These are phyloP conservation scores for Neurospora discreta DNA, from an alignment of 495 filamentous ascomycete species.

Conservation along the genomic window DNA sequence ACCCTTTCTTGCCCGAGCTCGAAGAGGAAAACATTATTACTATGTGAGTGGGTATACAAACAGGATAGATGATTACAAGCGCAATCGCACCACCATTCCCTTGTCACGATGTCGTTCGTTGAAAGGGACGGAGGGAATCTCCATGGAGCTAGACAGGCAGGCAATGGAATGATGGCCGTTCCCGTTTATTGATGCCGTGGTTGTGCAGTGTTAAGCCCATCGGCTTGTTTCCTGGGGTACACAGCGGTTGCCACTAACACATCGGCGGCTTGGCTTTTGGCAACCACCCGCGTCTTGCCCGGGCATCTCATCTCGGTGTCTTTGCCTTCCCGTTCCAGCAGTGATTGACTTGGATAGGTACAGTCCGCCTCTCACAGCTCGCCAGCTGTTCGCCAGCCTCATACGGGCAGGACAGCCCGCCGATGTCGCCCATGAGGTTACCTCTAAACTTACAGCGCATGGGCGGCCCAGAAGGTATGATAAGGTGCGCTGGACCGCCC, in stretches of 20 bases:
- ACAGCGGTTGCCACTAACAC: background rate
- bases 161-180: background rate
- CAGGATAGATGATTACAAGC: background rate
- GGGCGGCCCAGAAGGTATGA: background rate
- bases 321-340: background rate
- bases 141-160: background rate
- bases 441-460: background rate
- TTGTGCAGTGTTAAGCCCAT: background rate
- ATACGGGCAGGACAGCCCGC: background rate
- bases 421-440: background rate
- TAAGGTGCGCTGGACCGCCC: background rate
- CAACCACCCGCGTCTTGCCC: background rate
- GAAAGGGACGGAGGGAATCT: background rate
- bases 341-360: background rate
- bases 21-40: conserved; percentile 51
- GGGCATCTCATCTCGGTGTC: background rate
- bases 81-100: background rate
- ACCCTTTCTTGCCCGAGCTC: conserved; percentile 53
- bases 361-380: background rate
- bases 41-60: conserved; percentile 4
- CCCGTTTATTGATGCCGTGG: background rate
- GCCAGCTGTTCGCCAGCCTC: background rate
- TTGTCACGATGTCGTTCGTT: background rate
- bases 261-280: background rate
- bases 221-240: background rate